Evolutionary conservation across 352 stramenopile species (phyloP), one percentile per base, ranked within the genome.

Genomic region (Globisporangium middletonii): DNA sequence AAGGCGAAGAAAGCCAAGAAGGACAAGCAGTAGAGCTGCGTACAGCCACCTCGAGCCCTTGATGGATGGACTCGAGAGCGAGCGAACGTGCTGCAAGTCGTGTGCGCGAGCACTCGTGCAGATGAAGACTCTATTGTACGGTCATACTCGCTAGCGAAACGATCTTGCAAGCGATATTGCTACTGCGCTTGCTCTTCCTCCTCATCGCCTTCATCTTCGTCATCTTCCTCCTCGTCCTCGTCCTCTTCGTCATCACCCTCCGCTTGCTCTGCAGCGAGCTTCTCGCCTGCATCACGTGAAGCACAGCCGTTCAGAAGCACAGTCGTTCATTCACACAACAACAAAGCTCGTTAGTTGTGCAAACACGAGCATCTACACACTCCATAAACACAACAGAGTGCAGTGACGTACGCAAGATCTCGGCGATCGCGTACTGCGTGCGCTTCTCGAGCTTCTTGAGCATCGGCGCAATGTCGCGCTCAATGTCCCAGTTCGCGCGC

Each of bases 401-500:
- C 3, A 56, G 3, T 7, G 54, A 75, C 79, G 62, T 73, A 93
- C 83, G 82, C 19, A 95, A 53, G 59, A 95, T 92, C 67, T 95
- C 83, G 33, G 92, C 86, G 55, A 95, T 89, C 28, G 79, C 73
- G 57, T 93, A 83, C 62, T 94, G 86, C 45, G 86, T 95, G 61
- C 86, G 81, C 33, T 77, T 76, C 63, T 95, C 86, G 18, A 95
- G 69, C 57, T 89, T 95, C 67, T 91, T 89, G 37, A 95, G 73
- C 78, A 93, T 87, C 12, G 85, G 85, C 19, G 81, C 86, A 55
- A 95, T 89, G 50, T 92, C 83, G 28, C 86, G 79, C 60, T 94
- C 83, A 57, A 95, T 89, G 55, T 95, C 86, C 83, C 83, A 95
- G 55, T 92, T 95, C 19, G 83, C 83, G 23, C 82, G 83, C 68